Evolutionary conservation across 192 early-diverging fungal species (phyloP), one percentile per base, ranked within the genome.

Genomic region (Coemansia sp.): DNA sequence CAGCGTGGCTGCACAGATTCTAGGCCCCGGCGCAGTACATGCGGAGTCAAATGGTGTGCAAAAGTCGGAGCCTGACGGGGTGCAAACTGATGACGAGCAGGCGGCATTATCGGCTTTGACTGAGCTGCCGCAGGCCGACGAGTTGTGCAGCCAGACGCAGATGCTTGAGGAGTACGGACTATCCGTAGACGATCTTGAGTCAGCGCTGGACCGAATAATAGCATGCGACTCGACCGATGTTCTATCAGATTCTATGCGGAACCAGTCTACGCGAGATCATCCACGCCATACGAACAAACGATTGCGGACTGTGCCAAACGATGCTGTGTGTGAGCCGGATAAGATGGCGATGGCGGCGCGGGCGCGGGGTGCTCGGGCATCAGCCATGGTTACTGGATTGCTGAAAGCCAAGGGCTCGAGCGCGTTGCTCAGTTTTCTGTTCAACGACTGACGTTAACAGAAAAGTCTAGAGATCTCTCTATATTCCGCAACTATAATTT

Each of bases 341-440:
- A 32, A 5, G 21, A 38, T 35, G 21, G 32, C 32, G 12, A 25
- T 39, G 14, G 62, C 53, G 14, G 41, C 38, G 23, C 43, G 62
- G 5, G 37, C 27, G 9, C 57, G 56, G 23, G 51, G 17, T 9
- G 8, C 52, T 8, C 60, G 54, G 6, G 64, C 68, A 21, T 59
- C 65, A 8, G 49, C 51, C 9, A 57, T 76, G 58, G 51, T 79
- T 12, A 35, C 4, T 10, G 50, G 15, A 1, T 70, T 79, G 17
- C 29, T 72, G 25, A 60, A 55, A 38, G 49, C 35, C 23, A 79
- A 73, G 32, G 70, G 76, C 15, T 25, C 60, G 9, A 57, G 60
- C 38, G 70, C 70, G 37, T 59, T 79, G 21, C 55, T 79, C 27
- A 58, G 43, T 35, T 79, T 72, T 39, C 56, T 79, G 41, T 49